Evolutionary conservation across 2,329 filamentous ascomycete species (phyloP), one percentile per base, ranked within the genome.

Genomic region (Trichoderma atroviride): DNA sequence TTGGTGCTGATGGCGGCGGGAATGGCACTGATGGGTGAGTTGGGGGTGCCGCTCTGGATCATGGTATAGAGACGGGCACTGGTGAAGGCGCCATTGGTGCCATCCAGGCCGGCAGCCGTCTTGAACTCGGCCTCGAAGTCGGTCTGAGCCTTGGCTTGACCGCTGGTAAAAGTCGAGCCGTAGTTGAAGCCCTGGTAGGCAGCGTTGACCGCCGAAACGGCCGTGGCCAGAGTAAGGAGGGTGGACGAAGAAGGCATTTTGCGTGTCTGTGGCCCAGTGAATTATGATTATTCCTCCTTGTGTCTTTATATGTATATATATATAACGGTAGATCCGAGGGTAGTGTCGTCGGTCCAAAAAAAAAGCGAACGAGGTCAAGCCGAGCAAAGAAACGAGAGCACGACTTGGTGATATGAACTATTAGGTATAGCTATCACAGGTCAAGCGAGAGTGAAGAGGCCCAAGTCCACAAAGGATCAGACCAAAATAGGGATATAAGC

Each of bases 1-100:
- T 93, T 87, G 75, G 92, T 92, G 74, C 86, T 87, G 80, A 97
- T 93, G 75, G 93, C 94, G 55, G 94, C 94, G 53, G 91, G 91
- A 72, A 97, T 93, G 73, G 91, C 92, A 52, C 86, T 83, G 76
- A 91, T 93, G 74, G 88, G 85, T 35, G 85, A 84, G 80, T 86
- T 89, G 72, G 86, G 80, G 6, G 90, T 90, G 72, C 88, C 89
- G 31, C 81, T 86, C 85, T 93, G 91, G 60, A 91, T 84, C 86
- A 88, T 92, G 73, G 91, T 93, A 81, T 91, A 94, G n/a, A 93
- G 84, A 70, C 91, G 88, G 55, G 89, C 91, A 70, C 87, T 89
- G 74, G 82, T 91, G 83, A 91, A 93, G 64, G 75, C 79, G 57
- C 88, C 88, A 27, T 84, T 81, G 66, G 90, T 89, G 56, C 89